Conservation (phyloP, 23 red algal genomes). For the Agarophyton chilense region DNA sequence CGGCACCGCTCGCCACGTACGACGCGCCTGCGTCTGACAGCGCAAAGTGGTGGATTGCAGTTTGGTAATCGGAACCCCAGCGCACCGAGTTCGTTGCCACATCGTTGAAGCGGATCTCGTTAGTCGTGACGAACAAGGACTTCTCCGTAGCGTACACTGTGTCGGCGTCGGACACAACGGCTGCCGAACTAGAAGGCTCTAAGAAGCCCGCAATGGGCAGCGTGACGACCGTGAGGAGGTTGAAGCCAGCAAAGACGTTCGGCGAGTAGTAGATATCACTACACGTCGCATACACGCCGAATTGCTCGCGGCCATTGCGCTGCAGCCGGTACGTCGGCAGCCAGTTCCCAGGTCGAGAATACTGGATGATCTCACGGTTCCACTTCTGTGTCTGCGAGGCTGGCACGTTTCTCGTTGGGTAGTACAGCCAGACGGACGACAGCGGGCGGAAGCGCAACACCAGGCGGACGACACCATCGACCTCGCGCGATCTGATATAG, state of each 20-base stretch:
- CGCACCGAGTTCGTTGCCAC: too few relatives aligned
- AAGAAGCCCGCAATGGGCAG: conserved; percentile 47
- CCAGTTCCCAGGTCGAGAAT: conserved; percentile 50
- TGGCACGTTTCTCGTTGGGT: neutral
- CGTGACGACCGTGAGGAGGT: conserved; percentile 63
- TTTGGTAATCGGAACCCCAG: too few relatives aligned
- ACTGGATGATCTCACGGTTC: conserved; percentile 66
- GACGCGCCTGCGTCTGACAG: too few relatives aligned
- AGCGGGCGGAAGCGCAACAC: conserved; percentile 56
- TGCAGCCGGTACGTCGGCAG: conserved; percentile 58
- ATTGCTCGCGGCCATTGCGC: conserved; percentile 36
- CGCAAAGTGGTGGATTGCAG: too few relatives aligned
- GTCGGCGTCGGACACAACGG: conserved; percentile 54
- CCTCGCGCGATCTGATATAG: conserved; percentile 66
- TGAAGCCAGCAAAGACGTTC: conserved; percentile 58
- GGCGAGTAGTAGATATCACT: conserved; percentile 43
- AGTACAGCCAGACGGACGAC: conserved; percentile 59
- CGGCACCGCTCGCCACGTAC: too few relatives aligned
- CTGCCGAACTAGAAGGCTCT: conserved; percentile 39
- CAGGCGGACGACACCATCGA: conserved; percentile 64
- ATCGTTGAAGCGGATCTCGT: too few relatives aligned
- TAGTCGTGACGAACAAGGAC: too few relatives aligned
- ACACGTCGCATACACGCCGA: conserved; percentile 53
- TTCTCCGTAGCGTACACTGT: conserved; percentile 62
- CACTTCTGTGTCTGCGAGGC: conserved; percentile 39